Base-by-base conservation (phyloP, 345 rosid genomes). In the Corchorus olitorius region DNA sequence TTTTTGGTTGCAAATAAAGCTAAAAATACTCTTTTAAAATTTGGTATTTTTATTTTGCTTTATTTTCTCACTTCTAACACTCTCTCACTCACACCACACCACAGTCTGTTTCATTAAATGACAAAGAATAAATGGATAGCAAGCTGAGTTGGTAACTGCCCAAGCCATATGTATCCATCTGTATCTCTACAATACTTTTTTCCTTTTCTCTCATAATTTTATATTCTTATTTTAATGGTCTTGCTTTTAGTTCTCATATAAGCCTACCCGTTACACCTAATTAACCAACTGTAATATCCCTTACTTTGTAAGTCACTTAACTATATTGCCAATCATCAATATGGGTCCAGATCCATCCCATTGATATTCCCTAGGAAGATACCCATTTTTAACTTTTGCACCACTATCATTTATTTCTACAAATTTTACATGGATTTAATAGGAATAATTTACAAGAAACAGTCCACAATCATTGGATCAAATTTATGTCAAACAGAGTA, bases 231-330 rank as follows among this genome's bases (percentile, higher is more conserved):
- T 39, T 60, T 66, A 71, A 77, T 81, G 84, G 86, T 72, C 74
- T 70, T 71, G 67, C 77, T 60, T 10, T 14, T 15, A 45, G 76
- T 67, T 45, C 20, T 13, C 4, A 46, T 1, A 12, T 68, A 77
- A 67, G 79, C 69, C 84, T 55, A 73, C 76, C 77, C 75, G 87
- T 78, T 81, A 83, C 85, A 85, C 93, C 85, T 86, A 87, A 89
- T 89, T 77, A 89, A 84, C 85, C 84, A 83, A 83, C 86, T 70
- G 75, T 20, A 75, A 53, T 82, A 70, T 86, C 84, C 76, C 95
- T 91, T 89, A 78, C 83, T 83, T 89, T 78, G 83, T 68, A 89
- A 89, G 89, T 84, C 86, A 86, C 82, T 83, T 78, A 81, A 80
- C 71, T 53, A 55, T 70, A 66, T 58, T 68, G 46, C 41, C 43